Conservation (phyloP, 2,329 filamentous ascomycete species). For the Cladophialophora bantiana region DNA sequence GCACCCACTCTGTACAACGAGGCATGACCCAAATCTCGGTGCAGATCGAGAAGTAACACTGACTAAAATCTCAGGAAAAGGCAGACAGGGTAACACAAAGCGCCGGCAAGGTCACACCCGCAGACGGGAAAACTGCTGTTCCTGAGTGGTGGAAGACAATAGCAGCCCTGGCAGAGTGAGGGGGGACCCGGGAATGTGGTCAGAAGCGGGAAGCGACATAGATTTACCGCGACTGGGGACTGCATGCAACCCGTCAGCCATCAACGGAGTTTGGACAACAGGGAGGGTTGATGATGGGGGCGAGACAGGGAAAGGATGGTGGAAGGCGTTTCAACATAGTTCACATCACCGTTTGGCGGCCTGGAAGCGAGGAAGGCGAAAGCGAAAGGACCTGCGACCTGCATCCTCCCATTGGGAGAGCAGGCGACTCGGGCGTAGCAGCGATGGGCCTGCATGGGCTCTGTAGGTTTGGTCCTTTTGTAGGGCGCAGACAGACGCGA, state of each 20-base stretch:
- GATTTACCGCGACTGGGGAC: conserved; percentile 2
- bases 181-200: conserved; percentile 28
- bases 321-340: background rate
- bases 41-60: conserved; percentile 15
- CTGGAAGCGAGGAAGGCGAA: background rate
- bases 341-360: background rate
- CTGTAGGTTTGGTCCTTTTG: background rate
- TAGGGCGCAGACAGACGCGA: background rate
- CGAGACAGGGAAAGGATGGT: background rate
- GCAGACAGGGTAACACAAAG: conserved; percentile 10
- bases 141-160: conserved; percentile 11
- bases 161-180: conserved; percentile 5
- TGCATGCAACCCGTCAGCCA: conserved; percentile 10
- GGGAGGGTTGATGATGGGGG: conserved; percentile 11
- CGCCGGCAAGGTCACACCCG: conserved; percentile 11
- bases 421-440: background rate
- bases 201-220: conserved; percentile 22
- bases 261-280: conserved; percentile 1
- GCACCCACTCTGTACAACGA: conserved; percentile 20
- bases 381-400: background rate
- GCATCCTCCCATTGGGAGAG: background rate
- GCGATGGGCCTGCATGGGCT: background rate
- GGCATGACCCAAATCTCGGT: conserved; percentile 33
- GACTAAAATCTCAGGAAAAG: conserved; percentile 9
- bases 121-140: conserved; percentile 21